Conservation (phyloP, 148 eudicot species). For the Camellia lanceoleosa region DNA sequence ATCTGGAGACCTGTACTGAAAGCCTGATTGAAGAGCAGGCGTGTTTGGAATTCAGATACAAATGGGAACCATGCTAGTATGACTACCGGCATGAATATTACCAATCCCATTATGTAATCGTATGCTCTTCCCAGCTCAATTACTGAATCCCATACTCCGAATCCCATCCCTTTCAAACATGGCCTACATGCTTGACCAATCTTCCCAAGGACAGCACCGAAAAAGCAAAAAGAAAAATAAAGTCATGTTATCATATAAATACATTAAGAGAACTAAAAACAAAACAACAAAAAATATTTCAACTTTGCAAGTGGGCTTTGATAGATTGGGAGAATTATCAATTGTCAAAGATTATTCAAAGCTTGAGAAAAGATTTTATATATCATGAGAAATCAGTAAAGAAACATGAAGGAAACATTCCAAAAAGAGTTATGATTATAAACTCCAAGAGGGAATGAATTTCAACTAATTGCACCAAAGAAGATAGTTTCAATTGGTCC, state of each 20-base stretch:
- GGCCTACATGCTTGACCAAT: slow-evolving; percentile 85
- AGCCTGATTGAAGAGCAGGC: slow-evolving; percentile 95
- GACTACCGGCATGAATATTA: slow-evolving; percentile 76
- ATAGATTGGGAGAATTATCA: background rate
- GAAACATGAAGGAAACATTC: background rate
- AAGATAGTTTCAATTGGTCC: too few species aligned
- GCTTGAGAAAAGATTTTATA: background rate
- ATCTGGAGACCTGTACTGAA: slow-evolving; percentile 97
- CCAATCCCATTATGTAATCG: slow-evolving; percentile 80
- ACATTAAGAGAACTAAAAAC: background rate
- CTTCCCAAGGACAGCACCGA: slow-evolving; percentile 23
- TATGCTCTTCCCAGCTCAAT: slow-evolving; percentile 90
- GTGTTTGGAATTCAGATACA: slow-evolving; percentile 91
- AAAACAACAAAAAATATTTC: background rate
- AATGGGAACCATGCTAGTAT: slow-evolving; percentile 93
- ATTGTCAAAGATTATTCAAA: background rate
- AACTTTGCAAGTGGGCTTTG: background rate
- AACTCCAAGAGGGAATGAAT: background rate
- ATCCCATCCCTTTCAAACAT: slow-evolving; percentile 53
- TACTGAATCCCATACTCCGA: slow-evolving; percentile 82
- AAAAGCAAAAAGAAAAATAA: background rate
- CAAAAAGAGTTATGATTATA: background rate
- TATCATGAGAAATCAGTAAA: background rate
- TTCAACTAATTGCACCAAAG: slow-evolving; percentile 6
- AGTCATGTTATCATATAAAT: background rate